phyloP scores from a whole-genome alignment of 139 green algal genomes.

The Tetratostichococcus sp. region DNA sequence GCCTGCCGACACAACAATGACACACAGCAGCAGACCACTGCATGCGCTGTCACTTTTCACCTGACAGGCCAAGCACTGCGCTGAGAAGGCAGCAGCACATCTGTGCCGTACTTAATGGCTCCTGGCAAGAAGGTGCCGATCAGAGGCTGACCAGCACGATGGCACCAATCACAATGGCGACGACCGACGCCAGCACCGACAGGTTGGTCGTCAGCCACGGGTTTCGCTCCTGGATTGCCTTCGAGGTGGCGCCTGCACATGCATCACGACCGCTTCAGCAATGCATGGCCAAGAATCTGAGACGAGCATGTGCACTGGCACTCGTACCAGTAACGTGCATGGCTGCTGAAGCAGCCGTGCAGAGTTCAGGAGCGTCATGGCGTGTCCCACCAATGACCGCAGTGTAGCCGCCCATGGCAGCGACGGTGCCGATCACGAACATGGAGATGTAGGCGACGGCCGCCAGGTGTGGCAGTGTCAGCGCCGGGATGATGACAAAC shows the following conservation, averaged over 20 bases:
- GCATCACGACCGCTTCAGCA: not conserved
- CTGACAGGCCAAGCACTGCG: too few species aligned
- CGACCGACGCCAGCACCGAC: slow-evolving; percentile 48
- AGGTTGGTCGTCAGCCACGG: slow-evolving; percentile 67
- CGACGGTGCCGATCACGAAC: slow-evolving; percentile 94
- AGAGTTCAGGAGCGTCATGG: not conserved
- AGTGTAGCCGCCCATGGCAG: slow-evolving; percentile 95
- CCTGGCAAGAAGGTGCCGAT: not conserved
- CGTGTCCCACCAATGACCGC: slow-evolving; percentile 61
- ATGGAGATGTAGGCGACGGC: slow-evolving; percentile 84
- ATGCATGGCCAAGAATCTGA: too few species aligned
- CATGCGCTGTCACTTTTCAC: too few species aligned
- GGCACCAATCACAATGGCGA: slow-evolving; percentile 66
- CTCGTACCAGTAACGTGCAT: not conserved
- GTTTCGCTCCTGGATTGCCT: slow-evolving; percentile 61
- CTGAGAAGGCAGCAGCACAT: too few species aligned
- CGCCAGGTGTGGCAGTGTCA: slow-evolving; percentile 86
- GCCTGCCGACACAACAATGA: too few species aligned
- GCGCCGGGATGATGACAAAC: slow-evolving; percentile 92
- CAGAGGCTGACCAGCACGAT: slow-evolving; percentile 42
- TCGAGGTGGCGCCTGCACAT: slow-evolving; percentile 58
- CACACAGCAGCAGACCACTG: too few species aligned
- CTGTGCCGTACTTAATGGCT: too few species aligned
- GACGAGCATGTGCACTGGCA: too few species aligned
- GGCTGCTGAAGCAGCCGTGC: too few species aligned